A percentile compares a stretch with the other conserved stretches of the same genome.
Evolutionary conservation across 2,329 filamentous ascomycete genomes (phyloP).

Genomic region (Fusarium lateritium): DNA sequence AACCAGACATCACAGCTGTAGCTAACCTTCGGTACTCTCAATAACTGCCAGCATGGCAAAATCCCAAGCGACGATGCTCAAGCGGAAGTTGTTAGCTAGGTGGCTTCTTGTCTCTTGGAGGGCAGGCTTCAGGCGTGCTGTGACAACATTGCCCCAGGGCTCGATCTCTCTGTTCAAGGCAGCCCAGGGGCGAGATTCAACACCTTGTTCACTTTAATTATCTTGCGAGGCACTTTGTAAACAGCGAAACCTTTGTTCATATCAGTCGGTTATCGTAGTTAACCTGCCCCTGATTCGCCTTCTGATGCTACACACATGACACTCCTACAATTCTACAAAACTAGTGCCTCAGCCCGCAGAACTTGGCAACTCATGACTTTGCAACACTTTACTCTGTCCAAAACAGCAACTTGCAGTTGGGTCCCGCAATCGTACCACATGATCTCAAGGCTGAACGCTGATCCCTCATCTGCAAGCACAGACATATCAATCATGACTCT

Average conservation of each 20-base stretch:
- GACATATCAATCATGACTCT: constrained; percentile 11
- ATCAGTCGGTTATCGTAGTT: background rate
- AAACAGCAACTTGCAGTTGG: background rate
- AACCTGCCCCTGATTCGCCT: background rate
- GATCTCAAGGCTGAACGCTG: constrained; percentile 6
- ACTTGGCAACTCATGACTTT: background rate
- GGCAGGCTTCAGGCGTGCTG: background rate
- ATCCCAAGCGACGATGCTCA: background rate
- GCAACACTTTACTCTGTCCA: background rate
- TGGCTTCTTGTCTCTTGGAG: background rate
- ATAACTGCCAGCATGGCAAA: background rate
- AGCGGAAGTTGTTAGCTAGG: too few species aligned
- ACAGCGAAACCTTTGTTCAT: background rate
- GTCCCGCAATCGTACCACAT: constrained; percentile 32
- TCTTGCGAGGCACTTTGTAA: background rate
- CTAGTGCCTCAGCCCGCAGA: background rate
- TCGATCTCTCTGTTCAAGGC: background rate
- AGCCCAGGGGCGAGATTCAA: background rate
- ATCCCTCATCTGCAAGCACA: constrained; percentile 29
- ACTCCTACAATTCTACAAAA: background rate
- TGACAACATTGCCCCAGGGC: background rate
- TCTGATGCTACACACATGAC: background rate
- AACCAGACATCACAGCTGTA: background rate
- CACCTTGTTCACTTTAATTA: background rate
- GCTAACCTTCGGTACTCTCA: background rate